Evolutionary conservation across 352 stramenopile species (phyloP), one percentile per base, ranked within the genome.

Genomic region (Globisporangium takayamanum): DNA sequence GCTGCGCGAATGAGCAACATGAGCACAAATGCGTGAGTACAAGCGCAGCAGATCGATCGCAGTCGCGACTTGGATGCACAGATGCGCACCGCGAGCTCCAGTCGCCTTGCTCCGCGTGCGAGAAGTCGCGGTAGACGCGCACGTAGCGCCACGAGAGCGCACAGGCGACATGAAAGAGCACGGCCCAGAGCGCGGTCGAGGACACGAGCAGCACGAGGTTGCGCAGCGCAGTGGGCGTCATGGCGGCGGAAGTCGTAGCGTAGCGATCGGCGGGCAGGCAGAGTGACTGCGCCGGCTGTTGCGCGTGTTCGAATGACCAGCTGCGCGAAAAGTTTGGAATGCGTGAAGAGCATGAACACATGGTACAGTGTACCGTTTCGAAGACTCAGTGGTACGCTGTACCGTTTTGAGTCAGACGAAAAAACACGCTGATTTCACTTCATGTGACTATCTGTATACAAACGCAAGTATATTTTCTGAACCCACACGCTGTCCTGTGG

Each of bases 71-170:
- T 50, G 3, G 28, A 20, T 22, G 39, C 39, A 48, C 50, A 50
- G 15, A 10, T 18, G 57, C 71, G 45, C 62, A 94, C 84, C 84
- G 69, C 42, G 84, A 92, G 65, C 80, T 85, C 81, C 81, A 94
- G 71, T 94, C 83, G 59, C 75, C 82, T 44, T 88, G 74, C 46
- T 94, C 78, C 5, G 73, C 66, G 45, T 61, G 63, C 10, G 80
- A 88, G 51, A 90, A 94, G 57, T 87, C 74, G 28, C 74, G 74
- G 62, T 87, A 94, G 11, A 86, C 74, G 56, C 68, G 67, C 33
- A 92, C 61, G 60, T 80, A 78, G 58, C 67, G 65, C 47, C 66
- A 53, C 39, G 80, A 94, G 50, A 91, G 70, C 59, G 55, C 59
- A 57, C 80, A 74, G 42, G 67, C 75, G 3, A 65, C 47, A 33